Conservation (phyloP, 768 basidiomycete genomes). For the Hortiboletus campestris region DNA sequence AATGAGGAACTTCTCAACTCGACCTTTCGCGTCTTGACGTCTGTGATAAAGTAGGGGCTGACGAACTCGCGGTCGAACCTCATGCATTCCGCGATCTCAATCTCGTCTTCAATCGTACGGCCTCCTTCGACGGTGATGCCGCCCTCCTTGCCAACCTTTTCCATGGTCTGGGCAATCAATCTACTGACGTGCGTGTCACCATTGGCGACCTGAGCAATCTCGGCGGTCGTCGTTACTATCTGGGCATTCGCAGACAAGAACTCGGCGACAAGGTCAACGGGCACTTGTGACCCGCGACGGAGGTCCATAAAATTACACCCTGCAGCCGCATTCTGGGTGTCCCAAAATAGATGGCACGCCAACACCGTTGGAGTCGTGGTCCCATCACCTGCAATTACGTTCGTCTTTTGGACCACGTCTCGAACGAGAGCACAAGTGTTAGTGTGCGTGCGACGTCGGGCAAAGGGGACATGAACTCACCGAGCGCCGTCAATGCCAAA, state of each 20-base stretch:
- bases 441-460: conserved; percentile 4
- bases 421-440: conserved; percentile 70
- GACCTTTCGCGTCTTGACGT: conserved; percentile 93
- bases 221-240: conserved; percentile 93
- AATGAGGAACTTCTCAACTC: conserved; percentile 97
- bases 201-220: conserved; percentile 95
- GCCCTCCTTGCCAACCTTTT: conserved; percentile 99
- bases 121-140: conserved; percentile 99
- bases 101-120: conserved; percentile 96
- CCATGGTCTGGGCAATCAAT: conserved; percentile 98
- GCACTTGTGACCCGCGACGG: conserved; percentile 94
- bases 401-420: conserved; percentile 95
- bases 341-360: conserved; percentile 95
- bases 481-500: conserved; percentile 55
- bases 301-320: conserved; percentile 99
- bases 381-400: conserved; percentile 96
- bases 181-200: conserved; percentile 86
- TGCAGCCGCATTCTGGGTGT: conserved; percentile 98
- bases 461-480: conserved; percentile 43
- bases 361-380: conserved; percentile 98
- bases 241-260: conserved; percentile 87
- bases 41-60: conserved; percentile 97
- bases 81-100: conserved; percentile 99
- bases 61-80: conserved; percentile 99
- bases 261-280: conserved; percentile 92